Evolutionary conservation across 805 yeast genomes (phyloP).

Genomic region (Teunomyces panamensis): DNA sequence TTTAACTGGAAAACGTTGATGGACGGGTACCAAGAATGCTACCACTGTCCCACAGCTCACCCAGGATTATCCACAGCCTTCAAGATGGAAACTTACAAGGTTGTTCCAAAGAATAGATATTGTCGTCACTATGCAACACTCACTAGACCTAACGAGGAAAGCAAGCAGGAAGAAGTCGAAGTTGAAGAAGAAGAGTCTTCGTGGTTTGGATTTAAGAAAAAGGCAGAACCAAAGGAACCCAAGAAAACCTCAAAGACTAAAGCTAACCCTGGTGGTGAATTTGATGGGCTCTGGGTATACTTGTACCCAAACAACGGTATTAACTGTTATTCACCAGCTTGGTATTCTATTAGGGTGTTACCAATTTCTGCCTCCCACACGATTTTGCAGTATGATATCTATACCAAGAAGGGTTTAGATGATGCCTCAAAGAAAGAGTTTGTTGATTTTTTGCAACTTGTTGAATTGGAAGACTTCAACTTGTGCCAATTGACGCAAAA

Average conservation of each 20-base stretch:
- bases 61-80: conserved; percentile 58
- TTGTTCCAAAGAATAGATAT: conserved; percentile 55
- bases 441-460: conserved; percentile 61
- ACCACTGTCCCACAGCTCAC: conserved; percentile 68
- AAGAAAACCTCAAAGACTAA: conserved; percentile 11
- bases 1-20: conserved; percentile 66
- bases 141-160: conserved; percentile 32
- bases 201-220: conserved; percentile 54
- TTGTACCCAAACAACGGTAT: conserved; percentile 59
- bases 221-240: conserved; percentile 11
- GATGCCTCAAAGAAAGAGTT: conserved; percentile 55
- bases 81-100: conserved; percentile 63
- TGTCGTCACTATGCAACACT: conserved; percentile 62
- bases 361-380: conserved; percentile 55
- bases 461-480: conserved; percentile 58
- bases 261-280: conserved; percentile 58
- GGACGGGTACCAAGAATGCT: conserved; percentile 69
- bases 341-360: conserved; percentile 60
- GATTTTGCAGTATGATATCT: conserved; percentile 57
- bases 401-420: conserved; percentile 56
- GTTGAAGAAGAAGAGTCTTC: conserved; percentile 30
- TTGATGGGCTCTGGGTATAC: conserved; percentile 63
- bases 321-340: conserved; percentile 65
- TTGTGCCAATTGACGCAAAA: conserved; percentile 58
- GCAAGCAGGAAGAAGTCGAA: conserved; percentile 27